phyloP scores from a whole-genome alignment of 768 basidiomycete genomes.

The Kwoniella botswanensis region DNA sequence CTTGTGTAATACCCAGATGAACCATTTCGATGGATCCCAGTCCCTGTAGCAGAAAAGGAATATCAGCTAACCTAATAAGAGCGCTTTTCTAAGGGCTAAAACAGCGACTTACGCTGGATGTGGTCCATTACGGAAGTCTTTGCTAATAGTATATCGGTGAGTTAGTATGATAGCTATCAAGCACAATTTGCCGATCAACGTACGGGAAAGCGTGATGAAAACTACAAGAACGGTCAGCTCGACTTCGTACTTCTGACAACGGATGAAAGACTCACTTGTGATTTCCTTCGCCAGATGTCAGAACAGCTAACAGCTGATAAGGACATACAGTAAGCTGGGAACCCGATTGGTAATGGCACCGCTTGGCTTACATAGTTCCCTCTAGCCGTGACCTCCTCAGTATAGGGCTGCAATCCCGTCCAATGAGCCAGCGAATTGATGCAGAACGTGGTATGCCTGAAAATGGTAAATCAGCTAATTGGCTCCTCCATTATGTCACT shows the following conservation, averaged over 20 bases:
- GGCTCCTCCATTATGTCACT: not conserved
- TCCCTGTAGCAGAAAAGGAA: conserved; percentile 59
- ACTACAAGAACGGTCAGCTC: conserved; percentile 20
- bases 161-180: not conserved
- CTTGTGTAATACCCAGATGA: conserved; percentile 65
- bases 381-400: conserved; percentile 77
- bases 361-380: conserved; percentile 66
- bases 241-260: not conserved
- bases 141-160: conserved; percentile 15
- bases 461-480: not conserved
- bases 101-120: conserved; percentile 42
- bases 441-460: conserved; percentile 56
- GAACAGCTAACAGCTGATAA: conserved; percentile 67
- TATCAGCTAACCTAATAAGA: not conserved
- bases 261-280: conserved; percentile 62
- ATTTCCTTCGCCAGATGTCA: conserved; percentile 78
- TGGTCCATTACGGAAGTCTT: conserved; percentile 70
- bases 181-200: conserved; percentile 1
- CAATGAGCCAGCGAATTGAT: conserved; percentile 70
- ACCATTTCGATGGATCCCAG: conserved; percentile 85
- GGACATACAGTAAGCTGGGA: conserved; percentile 6
- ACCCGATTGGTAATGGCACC: too few relatives aligned
- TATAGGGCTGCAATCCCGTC: conserved; percentile 79
- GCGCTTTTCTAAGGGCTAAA: not conserved
- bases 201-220: conserved; percentile 75